Evolutionary conservation across 768 basidiomycete species (phyloP).

Genomic region (Dendrothele bispora): DNA sequence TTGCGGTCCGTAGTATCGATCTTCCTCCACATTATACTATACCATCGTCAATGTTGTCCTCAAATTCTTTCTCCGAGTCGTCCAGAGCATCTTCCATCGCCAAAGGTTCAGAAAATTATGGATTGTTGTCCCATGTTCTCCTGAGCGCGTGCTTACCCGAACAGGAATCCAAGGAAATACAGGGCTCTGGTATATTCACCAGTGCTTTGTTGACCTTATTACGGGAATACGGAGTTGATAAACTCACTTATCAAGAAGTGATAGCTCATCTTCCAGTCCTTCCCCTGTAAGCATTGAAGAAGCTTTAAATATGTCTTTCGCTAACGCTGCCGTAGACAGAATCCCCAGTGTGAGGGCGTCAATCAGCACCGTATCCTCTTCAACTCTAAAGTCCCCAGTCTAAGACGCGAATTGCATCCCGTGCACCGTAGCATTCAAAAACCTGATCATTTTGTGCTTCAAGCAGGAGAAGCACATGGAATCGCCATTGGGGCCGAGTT

Average conservation of each 20-base stretch:
- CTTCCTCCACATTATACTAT: slow-evolving; percentile 2
- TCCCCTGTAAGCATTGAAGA: slow-evolving; percentile 9
- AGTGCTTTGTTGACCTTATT: slow-evolving; percentile 16
- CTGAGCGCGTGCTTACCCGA: slow-evolving; percentile 12
- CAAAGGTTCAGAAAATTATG: not conserved
- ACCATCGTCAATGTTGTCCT: not conserved
- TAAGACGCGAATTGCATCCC: slow-evolving; percentile 6
- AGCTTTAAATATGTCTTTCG: not conserved
- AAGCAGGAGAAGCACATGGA: slow-evolving; percentile 25
- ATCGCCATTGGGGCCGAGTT: slow-evolving; percentile 17
- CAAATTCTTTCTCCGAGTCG: too few species aligned
- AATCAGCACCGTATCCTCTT: slow-evolving; percentile 22
- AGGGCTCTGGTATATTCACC: slow-evolving; percentile 23
- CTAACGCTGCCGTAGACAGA: slow-evolving; percentile 15
- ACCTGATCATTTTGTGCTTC: slow-evolving; percentile 15
- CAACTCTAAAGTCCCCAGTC: slow-evolving; percentile 15
- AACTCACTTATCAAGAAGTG: slow-evolving; percentile 24
- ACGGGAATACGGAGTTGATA: slow-evolving; percentile 1
- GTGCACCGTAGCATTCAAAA: not conserved
- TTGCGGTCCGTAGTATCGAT: slow-evolving; percentile 1
- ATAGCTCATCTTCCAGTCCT: slow-evolving; percentile 14
- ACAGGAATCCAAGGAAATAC: slow-evolving; percentile 18
- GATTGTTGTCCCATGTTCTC: slow-evolving; percentile 13
- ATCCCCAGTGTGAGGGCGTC: slow-evolving; percentile 26
- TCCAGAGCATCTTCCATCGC: not conserved